Evolutionary conservation across 73 alveolate genomes (phyloP).

Genomic region (Urostyla sp.): DNA sequence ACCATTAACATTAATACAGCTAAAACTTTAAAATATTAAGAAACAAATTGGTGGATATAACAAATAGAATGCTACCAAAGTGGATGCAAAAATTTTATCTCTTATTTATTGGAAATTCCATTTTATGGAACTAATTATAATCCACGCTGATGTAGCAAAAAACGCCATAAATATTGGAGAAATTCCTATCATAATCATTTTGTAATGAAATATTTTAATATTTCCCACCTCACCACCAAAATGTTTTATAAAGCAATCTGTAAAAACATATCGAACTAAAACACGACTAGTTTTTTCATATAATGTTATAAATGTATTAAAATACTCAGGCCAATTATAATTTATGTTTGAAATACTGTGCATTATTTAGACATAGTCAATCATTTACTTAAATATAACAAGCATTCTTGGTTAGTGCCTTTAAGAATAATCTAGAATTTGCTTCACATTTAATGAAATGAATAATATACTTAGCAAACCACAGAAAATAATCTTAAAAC

Average conservation of each 20-base stretch:
- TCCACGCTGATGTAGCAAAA: slow-evolving; percentile 40
- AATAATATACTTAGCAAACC: not conserved
- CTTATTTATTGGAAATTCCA: slow-evolving; percentile 4
- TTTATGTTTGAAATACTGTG: slow-evolving; percentile 41
- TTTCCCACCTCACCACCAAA: slow-evolving; percentile 3
- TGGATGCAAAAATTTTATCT: slow-evolving; percentile 33
- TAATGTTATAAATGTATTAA: not conserved
- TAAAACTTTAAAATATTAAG: slow-evolving; percentile 39
- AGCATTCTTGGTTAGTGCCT: slow-evolving; percentile 45
- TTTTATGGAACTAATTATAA: slow-evolving; percentile 7
- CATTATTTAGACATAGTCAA: slow-evolving; percentile 57
- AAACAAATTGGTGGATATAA: slow-evolving; percentile 57
- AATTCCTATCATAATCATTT: slow-evolving; percentile 36
- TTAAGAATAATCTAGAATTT: slow-evolving; percentile 15
- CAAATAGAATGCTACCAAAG: slow-evolving; percentile 52
- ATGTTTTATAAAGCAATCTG: slow-evolving; percentile 60
- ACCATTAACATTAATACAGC: slow-evolving; percentile 54
- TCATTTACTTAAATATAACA: slow-evolving; percentile 60
- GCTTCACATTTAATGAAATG: slow-evolving; percentile 32
- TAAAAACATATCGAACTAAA: slow-evolving; percentile 46
- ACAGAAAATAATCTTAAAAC: not conserved
- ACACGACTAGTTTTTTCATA: slow-evolving; percentile 22
- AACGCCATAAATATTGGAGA: slow-evolving; percentile 51
- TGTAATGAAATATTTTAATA: slow-evolving; percentile 27
- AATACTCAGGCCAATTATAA: slow-evolving; percentile 59